Percentiles rank a stretch among this genome's conserved stretches.
Conservation (phyloP, 306 rosid genomes). For the Comarum palustre region DNA sequence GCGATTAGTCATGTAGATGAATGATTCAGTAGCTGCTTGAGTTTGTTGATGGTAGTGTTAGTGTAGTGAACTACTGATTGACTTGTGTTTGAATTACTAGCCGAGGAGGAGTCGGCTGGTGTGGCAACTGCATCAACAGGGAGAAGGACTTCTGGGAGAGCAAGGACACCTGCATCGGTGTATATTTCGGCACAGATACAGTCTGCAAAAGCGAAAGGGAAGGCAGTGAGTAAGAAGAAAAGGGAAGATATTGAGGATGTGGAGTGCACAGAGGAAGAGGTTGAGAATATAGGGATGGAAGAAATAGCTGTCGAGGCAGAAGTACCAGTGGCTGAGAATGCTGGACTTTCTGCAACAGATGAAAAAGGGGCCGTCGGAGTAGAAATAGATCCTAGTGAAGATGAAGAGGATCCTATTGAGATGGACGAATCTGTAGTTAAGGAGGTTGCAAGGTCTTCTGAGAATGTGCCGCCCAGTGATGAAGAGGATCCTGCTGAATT, state of each 20-base stretch:
- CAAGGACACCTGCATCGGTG: slow-evolving; percentile 18
- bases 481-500: background rate
- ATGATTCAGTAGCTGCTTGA: background rate
- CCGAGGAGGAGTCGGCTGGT: slow-evolving; percentile 30
- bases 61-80: background rate
- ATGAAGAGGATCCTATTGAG: background rate
- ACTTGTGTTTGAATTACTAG: background rate
- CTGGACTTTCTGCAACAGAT: slow-evolving; percentile 6
- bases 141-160: slow-evolving; percentile 32
- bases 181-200: slow-evolving; percentile 20
- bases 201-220: slow-evolving; percentile 29
- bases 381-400: background rate
- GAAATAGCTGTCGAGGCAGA: slow-evolving; percentile 22
- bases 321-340: background rate
- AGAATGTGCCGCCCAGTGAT: background rate
- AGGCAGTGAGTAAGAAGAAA: slow-evolving; percentile 37
- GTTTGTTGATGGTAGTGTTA: background rate
- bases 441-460: background rate
- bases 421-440: slow-evolving; percentile 3
- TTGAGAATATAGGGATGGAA: slow-evolving; percentile 31
- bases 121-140: slow-evolving; percentile 26
- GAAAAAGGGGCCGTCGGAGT: background rate
- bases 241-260: slow-evolving; percentile 18
- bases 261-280: slow-evolving; percentile 23
- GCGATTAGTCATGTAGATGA: background rate